phyloP scores from a whole-genome alignment of 2,329 filamentous ascomycete genomes.

The Calonectria pauciramosa region DNA sequence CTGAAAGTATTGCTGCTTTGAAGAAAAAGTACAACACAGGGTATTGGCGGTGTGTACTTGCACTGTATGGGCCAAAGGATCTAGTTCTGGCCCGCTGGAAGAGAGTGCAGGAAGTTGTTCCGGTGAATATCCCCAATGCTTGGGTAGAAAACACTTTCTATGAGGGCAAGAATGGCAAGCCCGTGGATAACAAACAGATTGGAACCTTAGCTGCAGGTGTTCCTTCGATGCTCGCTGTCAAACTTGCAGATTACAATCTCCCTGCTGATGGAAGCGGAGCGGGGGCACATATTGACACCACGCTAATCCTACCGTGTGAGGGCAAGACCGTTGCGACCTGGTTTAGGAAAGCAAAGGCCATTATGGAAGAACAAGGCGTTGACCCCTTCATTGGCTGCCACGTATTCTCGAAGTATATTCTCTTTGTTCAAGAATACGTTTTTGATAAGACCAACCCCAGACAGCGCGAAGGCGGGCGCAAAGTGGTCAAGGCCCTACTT shows the following conservation, averaged over 20 bases:
- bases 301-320: neutral
- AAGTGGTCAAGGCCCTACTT: neutral
- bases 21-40: neutral
- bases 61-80: neutral
- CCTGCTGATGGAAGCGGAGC: neutral
- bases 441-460: slow-evolving; percentile 23
- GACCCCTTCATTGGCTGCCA: slow-evolving; percentile 24
- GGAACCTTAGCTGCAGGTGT: neutral
- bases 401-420: slow-evolving; percentile 24
- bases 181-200: neutral
- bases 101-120: neutral
- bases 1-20: neutral
- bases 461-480: neutral
- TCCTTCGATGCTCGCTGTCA: neutral
- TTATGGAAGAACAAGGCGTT: neutral
- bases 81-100: neutral
- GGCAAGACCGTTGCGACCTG: neutral
- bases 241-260: neutral
- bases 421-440: slow-evolving; percentile 24
- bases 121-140: neutral
- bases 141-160: neutral
- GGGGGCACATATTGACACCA: neutral
- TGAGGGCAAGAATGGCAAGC: neutral
- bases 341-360: neutral
- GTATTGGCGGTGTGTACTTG: neutral